Base-by-base conservation (phyloP, 2,329 filamentous ascomycete species). In the Alternaria ethzedia region DNA sequence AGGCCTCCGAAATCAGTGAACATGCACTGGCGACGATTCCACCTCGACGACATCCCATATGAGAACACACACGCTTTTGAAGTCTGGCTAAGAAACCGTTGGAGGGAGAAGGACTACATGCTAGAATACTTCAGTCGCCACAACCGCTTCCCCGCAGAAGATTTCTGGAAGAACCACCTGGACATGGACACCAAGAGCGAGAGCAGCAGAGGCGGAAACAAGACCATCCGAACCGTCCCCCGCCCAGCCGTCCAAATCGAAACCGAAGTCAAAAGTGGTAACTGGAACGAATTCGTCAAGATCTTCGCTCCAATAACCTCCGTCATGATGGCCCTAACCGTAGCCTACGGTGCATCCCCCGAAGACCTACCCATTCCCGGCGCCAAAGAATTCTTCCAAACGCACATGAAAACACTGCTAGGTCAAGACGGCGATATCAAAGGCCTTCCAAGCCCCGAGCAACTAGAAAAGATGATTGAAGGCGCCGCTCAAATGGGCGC, bases 1-100 rank as follows among this genome's bases (percentile, higher is more conserved):
- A 89, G 92, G 1, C 91, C 94, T 1, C 96, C 95, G 2, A 97
- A 94, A 78, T 97, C 94, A 2, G 94, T 98, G 74, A 98, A 97
- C 80, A 94, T 98, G 84, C 91, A 97, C 81, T 99, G 95, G 93
- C 89, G 96, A 57, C 89, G 94, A 10, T 97, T 97, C 80, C 87
- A 88, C 32, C 78, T 97, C 13, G 86, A 87, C 21, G 89, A 93
- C 20, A 97, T 99, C 46, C 95, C 95, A 0, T 86, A 97, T 10
- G 86, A 93, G 30, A 88, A 90, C 70, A 85, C 87, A 15, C 86
- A 91, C 44, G 84, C 87, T 7, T 99, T 99, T 74, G 93, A 96
- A 61, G 74, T 85, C 4, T 99, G 96, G 96, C 84, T 98, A 26
- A 87, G 90, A 30, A 89, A 92, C 60, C 87, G 94, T 47, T 99